Percentiles rank a stretch among this genome's conserved stretches.
Conservation (phyloP, 2,329 filamentous ascomycete genomes). For the Pseudocercospora fuligena region DNA sequence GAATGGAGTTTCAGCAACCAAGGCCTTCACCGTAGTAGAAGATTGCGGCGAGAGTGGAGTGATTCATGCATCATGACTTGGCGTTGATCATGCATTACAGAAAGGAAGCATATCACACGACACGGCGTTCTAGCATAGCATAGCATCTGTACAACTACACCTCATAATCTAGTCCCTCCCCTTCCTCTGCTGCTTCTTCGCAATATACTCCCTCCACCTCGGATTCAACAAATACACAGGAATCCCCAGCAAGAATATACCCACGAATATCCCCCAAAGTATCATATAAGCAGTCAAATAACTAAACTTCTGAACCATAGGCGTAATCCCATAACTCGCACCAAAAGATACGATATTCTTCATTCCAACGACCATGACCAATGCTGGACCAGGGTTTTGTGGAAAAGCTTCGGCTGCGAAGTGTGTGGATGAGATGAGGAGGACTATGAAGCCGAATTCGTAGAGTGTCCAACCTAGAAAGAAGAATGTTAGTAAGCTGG, state of each 20-base stretch:
- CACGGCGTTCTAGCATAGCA: no score
- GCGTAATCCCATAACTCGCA: constrained; percentile 40
- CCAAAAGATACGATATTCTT: constrained; percentile 45
- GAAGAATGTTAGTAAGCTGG: no score
- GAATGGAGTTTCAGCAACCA: background rate
- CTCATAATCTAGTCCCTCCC: background rate
- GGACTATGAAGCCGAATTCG: constrained; percentile 33
- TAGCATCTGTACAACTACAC: background rate
- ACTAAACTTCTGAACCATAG: constrained; percentile 38
- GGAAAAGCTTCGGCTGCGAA: constrained; percentile 39
- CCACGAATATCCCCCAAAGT: constrained; percentile 8
- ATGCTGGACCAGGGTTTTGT: constrained; percentile 40
- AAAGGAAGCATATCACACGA: background rate
- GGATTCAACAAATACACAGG: constrained; percentile 12
- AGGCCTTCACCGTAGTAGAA: background rate
- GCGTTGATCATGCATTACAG: background rate
- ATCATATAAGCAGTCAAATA: constrained; percentile 35
- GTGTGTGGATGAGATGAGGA: constrained; percentile 39
- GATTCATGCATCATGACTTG: background rate
- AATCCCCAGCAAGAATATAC: constrained; percentile 4
- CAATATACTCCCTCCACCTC: constrained; percentile 12
- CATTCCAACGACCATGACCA: constrained; percentile 42
- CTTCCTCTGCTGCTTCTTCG: background rate
- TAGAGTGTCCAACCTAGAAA: constrained; percentile 32
- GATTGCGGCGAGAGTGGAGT: background rate